Evolutionary conservation across 148 eudicot species (phyloP).

Genomic region (Rhododendron simsii): DNA sequence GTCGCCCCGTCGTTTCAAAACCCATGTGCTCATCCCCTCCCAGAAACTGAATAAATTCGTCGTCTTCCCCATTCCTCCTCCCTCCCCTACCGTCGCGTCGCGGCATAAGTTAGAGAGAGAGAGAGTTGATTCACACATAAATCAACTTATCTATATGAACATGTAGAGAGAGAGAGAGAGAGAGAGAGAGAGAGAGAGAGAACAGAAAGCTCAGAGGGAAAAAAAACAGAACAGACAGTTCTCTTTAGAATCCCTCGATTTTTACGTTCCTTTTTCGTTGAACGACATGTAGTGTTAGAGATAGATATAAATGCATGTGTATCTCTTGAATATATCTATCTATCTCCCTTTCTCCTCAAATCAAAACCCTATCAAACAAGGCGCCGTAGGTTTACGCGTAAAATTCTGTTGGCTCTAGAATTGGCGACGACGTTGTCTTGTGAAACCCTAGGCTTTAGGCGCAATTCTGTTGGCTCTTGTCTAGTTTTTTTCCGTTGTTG

Average conservation of each 20-base stretch:
- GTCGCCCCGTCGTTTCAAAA: not conserved
- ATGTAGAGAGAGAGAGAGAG: not conserved
- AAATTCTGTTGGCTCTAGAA: not conserved
- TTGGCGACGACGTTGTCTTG: not conserved
- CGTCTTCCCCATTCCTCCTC: not conserved
- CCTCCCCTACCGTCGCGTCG: constrained; percentile 8
- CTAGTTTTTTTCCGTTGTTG: too few relatives aligned
- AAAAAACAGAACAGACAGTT: not conserved
- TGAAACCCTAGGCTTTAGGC: not conserved
- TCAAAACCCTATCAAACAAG: not conserved
- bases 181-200: not conserved
- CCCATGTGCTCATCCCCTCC: not conserved
- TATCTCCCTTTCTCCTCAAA: not conserved
- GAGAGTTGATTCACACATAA: not conserved
- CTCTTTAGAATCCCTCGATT: not conserved
- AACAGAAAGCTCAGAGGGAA: not conserved
- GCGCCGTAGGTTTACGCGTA: too few relatives aligned
- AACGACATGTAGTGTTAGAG: not conserved
- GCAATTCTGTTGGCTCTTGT: not conserved
- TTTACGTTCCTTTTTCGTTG: not conserved
- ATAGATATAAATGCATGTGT: not conserved
- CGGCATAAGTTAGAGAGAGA: not conserved
- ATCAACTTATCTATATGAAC: not conserved
- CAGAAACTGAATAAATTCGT: not conserved
- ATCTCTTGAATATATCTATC: not conserved